Conservation (phyloP, 2,329 filamentous ascomycete species). For the Ceratocystis eucalypticola region DNA sequence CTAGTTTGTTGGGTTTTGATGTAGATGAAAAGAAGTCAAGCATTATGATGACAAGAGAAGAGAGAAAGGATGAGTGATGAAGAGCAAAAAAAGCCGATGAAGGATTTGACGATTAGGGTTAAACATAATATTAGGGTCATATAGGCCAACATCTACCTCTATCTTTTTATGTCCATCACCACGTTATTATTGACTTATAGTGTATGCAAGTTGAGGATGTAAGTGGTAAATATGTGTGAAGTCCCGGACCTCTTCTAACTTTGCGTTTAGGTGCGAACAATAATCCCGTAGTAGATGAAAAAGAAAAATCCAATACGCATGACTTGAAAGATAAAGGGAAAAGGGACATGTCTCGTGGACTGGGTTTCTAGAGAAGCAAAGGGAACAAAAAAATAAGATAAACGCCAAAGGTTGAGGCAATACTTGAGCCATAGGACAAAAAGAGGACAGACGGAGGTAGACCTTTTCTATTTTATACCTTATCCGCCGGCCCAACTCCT, state of each 20-base stretch:
- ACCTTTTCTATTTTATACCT: too few species aligned
- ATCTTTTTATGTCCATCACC: not conserved
- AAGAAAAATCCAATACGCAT: conserved; percentile 13
- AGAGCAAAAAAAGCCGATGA: not conserved
- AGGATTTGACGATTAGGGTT: not conserved
- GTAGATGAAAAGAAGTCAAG: not conserved
- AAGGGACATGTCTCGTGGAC: not conserved
- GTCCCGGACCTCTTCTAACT: not conserved
- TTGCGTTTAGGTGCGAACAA: not conserved
- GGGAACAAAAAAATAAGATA: too few species aligned
- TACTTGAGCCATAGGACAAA: too few species aligned
- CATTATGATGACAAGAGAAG: not conserved
- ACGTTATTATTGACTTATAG: too few species aligned
- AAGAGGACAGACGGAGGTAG: too few species aligned
- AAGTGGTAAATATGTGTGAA: not conserved
- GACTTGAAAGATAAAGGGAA: not conserved
- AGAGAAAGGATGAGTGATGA: not conserved
- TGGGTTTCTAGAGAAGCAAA: too few species aligned
- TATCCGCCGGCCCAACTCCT: not conserved
- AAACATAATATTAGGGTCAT: not conserved
- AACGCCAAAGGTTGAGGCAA: too few species aligned
- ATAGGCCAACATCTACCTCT: not conserved
- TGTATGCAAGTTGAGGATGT: not conserved
- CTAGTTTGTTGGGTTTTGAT: not conserved
- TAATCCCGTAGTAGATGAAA: conserved; percentile 7